Base-by-base conservation (phyloP, 2,329 filamentous ascomycete species). In the Fusarium luffae region DNA sequence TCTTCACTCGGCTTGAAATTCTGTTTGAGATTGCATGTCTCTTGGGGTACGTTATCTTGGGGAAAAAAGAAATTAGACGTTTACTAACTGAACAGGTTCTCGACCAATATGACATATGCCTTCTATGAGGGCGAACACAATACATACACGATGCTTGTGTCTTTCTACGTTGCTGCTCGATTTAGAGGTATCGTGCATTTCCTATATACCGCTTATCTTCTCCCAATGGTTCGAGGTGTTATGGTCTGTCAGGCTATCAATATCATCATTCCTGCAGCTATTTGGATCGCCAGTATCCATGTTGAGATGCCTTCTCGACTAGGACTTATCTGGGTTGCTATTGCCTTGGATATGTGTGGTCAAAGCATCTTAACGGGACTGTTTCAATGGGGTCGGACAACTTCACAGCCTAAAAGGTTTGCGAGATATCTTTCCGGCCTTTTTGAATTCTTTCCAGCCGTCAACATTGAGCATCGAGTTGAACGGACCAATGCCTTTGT, bases 381-480 rank as follows among this genome's bases (percentile, higher is more conserved):
- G n/a, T 79, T 81, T 51, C 74, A 79, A 27, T 80, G 76, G 34
- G 66, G 69, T 7, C 68, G 63, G 28, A 47, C 50, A 28, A 46
- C 72, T 63, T 66, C 54, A 11, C 57, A 71, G 16, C 68, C 59
- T 11, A 72, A 60, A n/a, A 59, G 25, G n/a, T 37, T 75, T 13
- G 74, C 68, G 42, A 69, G 59, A n/a, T 54, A 69, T 7, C 50
- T 84, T 16, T 72, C 74, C 12, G 73, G 77, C 7, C 75, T 80
- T 6, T 87, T 89, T 60, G 87, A 90, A 66, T 90, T 89, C 75
- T 85, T 83, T 55, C 89, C 88, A 4, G 88, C 86, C 1, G 80
- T 87, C 48, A 91, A 90, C 69, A 91, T 91, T 67, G 89, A 91
- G 77, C 89, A 91, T 76, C 85, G 87, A 57, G 87, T 88, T 7